Evolutionary conservation across 2,329 filamentous ascomycete species (phyloP).

Genomic region (Stachybotrys echinatus): DNA sequence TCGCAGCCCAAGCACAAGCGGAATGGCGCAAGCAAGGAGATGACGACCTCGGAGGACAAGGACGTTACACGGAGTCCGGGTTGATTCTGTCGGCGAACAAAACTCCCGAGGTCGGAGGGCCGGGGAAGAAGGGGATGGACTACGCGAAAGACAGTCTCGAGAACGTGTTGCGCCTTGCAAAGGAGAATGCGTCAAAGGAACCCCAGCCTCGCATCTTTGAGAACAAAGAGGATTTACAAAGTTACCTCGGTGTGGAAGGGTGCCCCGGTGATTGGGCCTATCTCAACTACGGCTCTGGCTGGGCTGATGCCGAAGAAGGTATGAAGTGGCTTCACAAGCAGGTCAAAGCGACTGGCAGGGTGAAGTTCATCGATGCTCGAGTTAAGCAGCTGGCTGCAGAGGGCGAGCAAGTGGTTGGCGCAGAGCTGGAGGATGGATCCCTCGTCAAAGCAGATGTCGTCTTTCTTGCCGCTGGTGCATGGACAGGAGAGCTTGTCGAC

Average conservation of each 20-base stretch:
- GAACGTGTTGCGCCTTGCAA: slow-evolving; percentile 51
- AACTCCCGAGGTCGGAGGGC: slow-evolving; percentile 18
- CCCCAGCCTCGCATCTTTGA: slow-evolving; percentile 41
- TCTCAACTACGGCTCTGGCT: slow-evolving; percentile 68
- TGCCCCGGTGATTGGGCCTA: slow-evolving; percentile 63
- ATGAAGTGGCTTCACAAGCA: slow-evolving; percentile 59
- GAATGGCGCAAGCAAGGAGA: slow-evolving; percentile 60
- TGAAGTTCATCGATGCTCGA: slow-evolving; percentile 48
- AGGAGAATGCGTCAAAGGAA: slow-evolving; percentile 27
- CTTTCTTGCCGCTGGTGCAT: slow-evolving; percentile 80
- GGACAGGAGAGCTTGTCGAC: slow-evolving; percentile 75
- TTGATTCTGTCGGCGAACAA: slow-evolving; percentile 58
- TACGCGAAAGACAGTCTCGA: slow-evolving; percentile 57
- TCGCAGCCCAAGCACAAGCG: slow-evolving; percentile 66
- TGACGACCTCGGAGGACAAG: slow-evolving; percentile 52
- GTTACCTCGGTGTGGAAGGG: slow-evolving; percentile 40
- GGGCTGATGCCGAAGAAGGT: slow-evolving; percentile 70
- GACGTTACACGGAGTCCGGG: slow-evolving; percentile 66
- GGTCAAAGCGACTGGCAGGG: slow-evolving; percentile 49
- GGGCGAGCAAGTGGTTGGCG: slow-evolving; percentile 48
- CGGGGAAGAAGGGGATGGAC: slow-evolving; percentile 41
- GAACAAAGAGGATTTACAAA: slow-evolving; percentile 35
- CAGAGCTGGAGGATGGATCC: slow-evolving; percentile 25
- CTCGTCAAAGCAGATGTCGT: slow-evolving; percentile 60
- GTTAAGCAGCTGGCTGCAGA: slow-evolving; percentile 37